Conservation (phyloP, 176 grass and related monocot genomes). For the Urochloa ruziziensis region DNA sequence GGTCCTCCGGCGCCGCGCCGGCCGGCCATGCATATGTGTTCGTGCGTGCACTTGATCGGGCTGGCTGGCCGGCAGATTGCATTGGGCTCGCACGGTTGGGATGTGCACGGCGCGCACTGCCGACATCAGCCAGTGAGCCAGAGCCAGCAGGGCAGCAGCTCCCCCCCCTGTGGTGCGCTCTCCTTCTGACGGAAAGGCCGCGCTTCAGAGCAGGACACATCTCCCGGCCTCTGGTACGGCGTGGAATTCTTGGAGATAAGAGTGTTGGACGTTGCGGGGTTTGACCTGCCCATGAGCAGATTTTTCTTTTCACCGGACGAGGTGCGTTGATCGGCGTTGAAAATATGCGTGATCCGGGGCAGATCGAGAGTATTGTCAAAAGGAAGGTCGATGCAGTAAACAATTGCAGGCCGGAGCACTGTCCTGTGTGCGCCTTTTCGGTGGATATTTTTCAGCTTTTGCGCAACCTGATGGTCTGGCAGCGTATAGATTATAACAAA, state of each 20-base stretch:
- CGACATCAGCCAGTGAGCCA: background rate
- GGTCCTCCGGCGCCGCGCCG: background rate
- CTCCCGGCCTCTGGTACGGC: background rate
- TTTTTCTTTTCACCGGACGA: background rate
- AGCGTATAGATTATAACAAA: background rate
- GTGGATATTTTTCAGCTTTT: background rate
- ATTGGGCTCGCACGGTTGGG: background rate
- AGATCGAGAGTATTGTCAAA: background rate
- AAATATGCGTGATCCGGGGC: background rate
- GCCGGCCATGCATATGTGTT: background rate
- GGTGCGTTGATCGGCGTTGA: background rate
- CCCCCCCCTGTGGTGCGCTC: background rate
- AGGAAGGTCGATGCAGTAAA: background rate
- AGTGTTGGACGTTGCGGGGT: background rate
- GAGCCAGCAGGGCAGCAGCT: background rate
- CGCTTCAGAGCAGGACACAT: background rate
- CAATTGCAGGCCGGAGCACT: background rate
- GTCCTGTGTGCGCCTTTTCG: background rate
- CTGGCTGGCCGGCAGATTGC: background rate
- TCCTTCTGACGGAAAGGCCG: slow-evolving; percentile 22
- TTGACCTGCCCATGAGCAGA: background rate
- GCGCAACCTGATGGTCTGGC: background rate
- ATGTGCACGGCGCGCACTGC: slow-evolving; percentile 21
- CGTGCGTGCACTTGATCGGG: background rate
- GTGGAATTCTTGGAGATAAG: background rate